A percentile compares a stretch with the other conserved stretches of the same genome.
Evolutionary conservation across 495 filamentous ascomycete species (phyloP).

Genomic region (Lindgomyces ingoldianus): DNA sequence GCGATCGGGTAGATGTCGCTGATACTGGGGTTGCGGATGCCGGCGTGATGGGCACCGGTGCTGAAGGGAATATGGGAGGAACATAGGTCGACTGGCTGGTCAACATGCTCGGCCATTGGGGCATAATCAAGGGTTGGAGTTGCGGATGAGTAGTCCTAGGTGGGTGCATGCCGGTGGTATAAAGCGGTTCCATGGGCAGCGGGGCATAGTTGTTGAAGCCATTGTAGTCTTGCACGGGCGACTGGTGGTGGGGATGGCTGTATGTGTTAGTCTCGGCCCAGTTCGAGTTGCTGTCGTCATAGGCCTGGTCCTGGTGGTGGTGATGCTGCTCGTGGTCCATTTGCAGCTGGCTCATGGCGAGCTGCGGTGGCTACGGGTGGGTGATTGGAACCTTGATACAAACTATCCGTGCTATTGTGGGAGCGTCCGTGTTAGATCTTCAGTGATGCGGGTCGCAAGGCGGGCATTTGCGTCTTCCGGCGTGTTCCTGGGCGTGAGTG

Average conservation of each 20-base stretch:
- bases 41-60: conserved; percentile 46
- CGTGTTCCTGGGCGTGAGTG: conserved; percentile 30
- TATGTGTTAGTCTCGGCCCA: conserved; percentile 40
- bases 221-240: conserved; percentile 51
- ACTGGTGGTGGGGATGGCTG: conserved; percentile 44
- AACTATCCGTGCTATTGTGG: conserved; percentile 11
- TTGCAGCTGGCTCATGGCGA: conserved; percentile 43
- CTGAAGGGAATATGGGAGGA: conserved; percentile 40
- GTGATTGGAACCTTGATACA: not conserved
- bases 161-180: conserved; percentile 45
- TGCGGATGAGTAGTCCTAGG: conserved; percentile 48
- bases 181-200: conserved; percentile 49
- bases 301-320: conserved; percentile 34
- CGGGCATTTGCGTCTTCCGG: conserved; percentile 26
- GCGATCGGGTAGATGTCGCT: conserved; percentile 48
- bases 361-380: not conserved
- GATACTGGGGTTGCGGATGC: conserved; percentile 47
- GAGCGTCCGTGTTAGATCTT: conserved; percentile 30
- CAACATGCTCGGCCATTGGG: conserved; percentile 57
- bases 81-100: conserved; percentile 52
- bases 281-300: conserved; percentile 39
- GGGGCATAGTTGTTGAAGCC: conserved; percentile 47
- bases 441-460: conserved; percentile 19
- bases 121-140: conserved; percentile 54
- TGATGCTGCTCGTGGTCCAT: conserved; percentile 47